Conservation (phyloP, 169 alveolate species). For the Plasmodium cynomolgi region DNA sequence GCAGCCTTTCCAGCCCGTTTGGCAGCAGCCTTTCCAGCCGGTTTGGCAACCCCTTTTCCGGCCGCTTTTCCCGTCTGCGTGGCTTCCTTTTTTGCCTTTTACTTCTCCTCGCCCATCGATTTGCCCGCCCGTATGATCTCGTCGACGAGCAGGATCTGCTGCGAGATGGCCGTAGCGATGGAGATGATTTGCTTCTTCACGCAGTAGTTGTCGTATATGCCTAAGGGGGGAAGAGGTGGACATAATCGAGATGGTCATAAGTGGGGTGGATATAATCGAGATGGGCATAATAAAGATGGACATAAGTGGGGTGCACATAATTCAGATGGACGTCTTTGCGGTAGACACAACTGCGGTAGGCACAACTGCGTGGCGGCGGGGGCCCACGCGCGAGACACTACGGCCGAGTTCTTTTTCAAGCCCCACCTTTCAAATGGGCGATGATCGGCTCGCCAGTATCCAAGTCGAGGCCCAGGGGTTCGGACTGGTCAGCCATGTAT, state of each 20-base stretch:
- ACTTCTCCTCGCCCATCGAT: conserved; percentile 87
- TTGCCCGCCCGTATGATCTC: conserved; percentile 98
- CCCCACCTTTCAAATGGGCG: conserved; percentile 92
- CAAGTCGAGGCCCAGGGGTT: conserved; percentile 96
- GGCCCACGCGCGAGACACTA: too few species aligned
- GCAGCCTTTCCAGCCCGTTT: too few species aligned
- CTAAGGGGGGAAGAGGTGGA: conserved; percentile 41
- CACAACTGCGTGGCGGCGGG: too few species aligned
- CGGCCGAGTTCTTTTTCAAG: too few species aligned
- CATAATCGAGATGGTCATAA: background rate
- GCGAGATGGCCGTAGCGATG: conserved; percentile 98
- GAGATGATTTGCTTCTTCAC: conserved; percentile 96
- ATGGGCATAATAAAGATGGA: too few species aligned
- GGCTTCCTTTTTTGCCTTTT: background rate
- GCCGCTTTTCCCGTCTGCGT: background rate
- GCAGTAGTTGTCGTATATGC: conserved; percentile 96
- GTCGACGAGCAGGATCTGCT: conserved; percentile 97
- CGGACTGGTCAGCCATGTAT: conserved; percentile 86
- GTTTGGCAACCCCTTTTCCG: too few species aligned
- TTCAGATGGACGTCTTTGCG: too few species aligned
- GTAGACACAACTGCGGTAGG: too few species aligned
- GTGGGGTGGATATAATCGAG: too few species aligned
- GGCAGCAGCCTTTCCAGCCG: too few species aligned
- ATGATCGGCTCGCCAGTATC: conserved; percentile 94
- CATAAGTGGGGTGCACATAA: too few species aligned